Base-by-base conservation (phyloP, 129 eudicot genomes). In the Arctium minus region DNA sequence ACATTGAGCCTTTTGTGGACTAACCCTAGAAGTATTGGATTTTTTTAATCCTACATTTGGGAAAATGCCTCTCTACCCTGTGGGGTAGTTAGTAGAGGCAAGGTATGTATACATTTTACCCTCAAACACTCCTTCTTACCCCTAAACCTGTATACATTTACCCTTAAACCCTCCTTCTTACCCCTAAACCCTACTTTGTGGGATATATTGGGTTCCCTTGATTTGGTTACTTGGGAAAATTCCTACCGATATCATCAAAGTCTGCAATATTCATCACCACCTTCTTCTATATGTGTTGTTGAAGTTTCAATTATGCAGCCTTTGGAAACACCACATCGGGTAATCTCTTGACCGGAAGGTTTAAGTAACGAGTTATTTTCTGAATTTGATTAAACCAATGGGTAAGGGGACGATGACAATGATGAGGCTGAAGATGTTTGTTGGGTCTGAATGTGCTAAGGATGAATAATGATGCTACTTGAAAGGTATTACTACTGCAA, bases 231-330 rank as follows among this genome's bases (percentile, higher is more conserved):
- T 2, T 50, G 62, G 13, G 64, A 50, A 50, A 50, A 50, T 13
- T 22, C 64, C 64, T 12, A 50, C 64, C 22, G 13, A 13, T 50
- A 50, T 50, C 64, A 50, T 50, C 64, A 73, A 39, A 65, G 38
- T 81, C 79, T 65, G 80, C 92, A 22, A 85, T 89, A 37, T 42
- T 81, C 35, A 81, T 87, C 48, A 87, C 95, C 75, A 89, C 89
- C 29, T 79, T 87, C 80, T 91, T 91, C 84, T 89, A 87, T 76
- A 48, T 89, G 39, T 83, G 84, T 72, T 91, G 95, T 77, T 88
- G 95, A 50, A 81, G 27, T 22, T 22, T 22, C 2, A 92, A 92
- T 70, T 89, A 91, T 83, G 95, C 92, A 22, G 92, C 92, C 22
- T 91, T 87, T 53, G 95, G 95, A 6, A 76, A 81, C 80, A 68